Base-by-base conservation (phyloP, 2,329 filamentous ascomycete species). In the Alternaria brassicicola region DNA sequence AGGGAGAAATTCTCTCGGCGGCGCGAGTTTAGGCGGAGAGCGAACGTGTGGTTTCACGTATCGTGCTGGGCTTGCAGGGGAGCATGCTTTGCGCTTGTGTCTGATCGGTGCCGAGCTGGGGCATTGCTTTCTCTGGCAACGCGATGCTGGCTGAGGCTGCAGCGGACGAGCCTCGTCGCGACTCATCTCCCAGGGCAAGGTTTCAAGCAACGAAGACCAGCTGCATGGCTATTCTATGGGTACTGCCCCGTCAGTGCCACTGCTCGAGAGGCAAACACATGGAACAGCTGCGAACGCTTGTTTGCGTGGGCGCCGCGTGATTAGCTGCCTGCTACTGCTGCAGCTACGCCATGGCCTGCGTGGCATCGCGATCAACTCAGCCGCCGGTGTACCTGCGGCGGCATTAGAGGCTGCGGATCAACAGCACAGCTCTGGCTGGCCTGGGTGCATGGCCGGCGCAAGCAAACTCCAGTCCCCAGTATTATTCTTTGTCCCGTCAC, bases 1-100 rank as follows among this genome's bases (percentile, higher is more conserved):
- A 2, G 30, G 54, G 53, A 56, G 59, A 52, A 47, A 59, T 38
- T 57, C 49, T 61, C 62, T 63, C 58, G 49, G 59, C 51, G 55
- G 56, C 39, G 63, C 63, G 61, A 59, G 60, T 62, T 62, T 66
- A 63, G 65, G 64, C 69, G 67, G 66, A 57, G 64, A 62, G 62
- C 49, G 59, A 66, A 68, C 55, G 58, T 49, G 49, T 62, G 57
- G 70, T 73, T 70, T 73, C 68, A 71, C 61, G 43, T 57, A 57
- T 54, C 59, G 15, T 57, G 54, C 61, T 59, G 39, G 52, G 53
- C 43, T 38, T 63, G 53, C 67, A 64, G 54, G 67, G 67, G 64
- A 67, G 65, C 41, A 67, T 64, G 62, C 68, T 43, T 48, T 38
- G 61, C 61, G 65, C 62, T 59, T 58, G 57, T 49, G 62, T 60